Percentiles rank a stretch among this genome's conserved stretches.
Evolutionary conservation across 306 rosid genomes (phyloP).

Genomic region (Gillenia trifoliata): DNA sequence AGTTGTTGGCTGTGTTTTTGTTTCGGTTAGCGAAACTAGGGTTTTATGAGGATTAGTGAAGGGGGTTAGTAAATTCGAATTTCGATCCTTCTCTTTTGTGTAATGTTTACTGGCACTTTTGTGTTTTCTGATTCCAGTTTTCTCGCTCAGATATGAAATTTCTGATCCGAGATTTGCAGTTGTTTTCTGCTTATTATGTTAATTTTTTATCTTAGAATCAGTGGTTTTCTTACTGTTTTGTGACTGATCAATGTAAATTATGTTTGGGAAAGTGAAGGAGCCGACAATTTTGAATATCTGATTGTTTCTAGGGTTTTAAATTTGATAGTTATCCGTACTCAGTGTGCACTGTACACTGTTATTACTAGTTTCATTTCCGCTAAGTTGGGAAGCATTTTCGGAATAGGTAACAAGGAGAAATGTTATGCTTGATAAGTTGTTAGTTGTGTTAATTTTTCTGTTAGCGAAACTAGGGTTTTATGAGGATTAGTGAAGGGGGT

Average conservation of each 20-base stretch:
- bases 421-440: neutral
- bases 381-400: neutral
- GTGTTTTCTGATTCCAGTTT: neutral
- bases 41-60: neutral
- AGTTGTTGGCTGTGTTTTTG: neutral
- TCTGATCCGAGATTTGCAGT: neutral
- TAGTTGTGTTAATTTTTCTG: neutral
- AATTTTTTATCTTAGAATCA: neutral
- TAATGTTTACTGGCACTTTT: neutral
- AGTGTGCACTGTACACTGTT: neutral
- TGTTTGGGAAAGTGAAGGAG: neutral
- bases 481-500: neutral
- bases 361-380: neutral
- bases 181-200: neutral
- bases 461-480: neutral
- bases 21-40: neutral
- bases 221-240: neutral
- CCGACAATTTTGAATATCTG: neutral
- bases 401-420: neutral
- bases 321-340: neutral
- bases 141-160: neutral
- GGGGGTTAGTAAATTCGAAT: neutral
- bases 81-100: neutral
- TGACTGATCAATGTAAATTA: neutral
- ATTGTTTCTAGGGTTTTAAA: neutral